Evolutionary conservation across 768 basidiomycete species (phyloP).

Genomic region (Pisolithus sp.): DNA sequence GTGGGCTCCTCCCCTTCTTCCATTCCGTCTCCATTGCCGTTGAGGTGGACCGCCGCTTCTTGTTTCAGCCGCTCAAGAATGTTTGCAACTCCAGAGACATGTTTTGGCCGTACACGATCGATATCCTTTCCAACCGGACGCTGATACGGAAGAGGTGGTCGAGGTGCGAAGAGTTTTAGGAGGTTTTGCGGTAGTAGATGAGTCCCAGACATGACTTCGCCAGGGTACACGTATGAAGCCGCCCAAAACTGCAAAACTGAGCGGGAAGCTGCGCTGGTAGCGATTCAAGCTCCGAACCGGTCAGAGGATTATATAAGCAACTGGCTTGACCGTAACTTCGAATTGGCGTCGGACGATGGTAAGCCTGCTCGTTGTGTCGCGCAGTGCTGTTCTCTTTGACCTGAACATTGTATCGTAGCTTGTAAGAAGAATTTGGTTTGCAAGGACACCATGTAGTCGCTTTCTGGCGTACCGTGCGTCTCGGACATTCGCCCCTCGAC

Average conservation of each 20-base stretch:
- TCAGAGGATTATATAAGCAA: conserved; percentile 4
- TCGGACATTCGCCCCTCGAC: conserved; percentile 8
- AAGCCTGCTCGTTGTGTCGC: neutral
- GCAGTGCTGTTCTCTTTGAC: too few species aligned
- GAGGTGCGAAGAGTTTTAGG: conserved; percentile 92
- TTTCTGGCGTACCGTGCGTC: conserved; percentile 4
- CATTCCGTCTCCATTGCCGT: conserved; percentile 59
- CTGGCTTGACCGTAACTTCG: too few species aligned
- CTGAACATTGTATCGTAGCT: too few species aligned
- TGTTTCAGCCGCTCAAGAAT: conserved; percentile 73
- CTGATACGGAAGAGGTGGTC: conserved; percentile 81
- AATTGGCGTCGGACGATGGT: neutral
- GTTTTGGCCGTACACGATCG: conserved; percentile 61
- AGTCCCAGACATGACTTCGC: conserved; percentile 50
- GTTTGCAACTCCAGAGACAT: conserved; percentile 68
- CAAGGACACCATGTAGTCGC: conserved; percentile 10
- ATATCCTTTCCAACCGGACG: conserved; percentile 84
- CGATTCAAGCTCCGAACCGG: conserved; percentile 26
- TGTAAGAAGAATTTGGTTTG: conserved; percentile 13
- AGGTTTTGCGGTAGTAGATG: conserved; percentile 93
- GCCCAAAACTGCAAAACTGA: neutral
- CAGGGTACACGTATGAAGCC: neutral
- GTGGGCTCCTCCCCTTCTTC: conserved; percentile 81
- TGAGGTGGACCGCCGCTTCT: conserved; percentile 59
- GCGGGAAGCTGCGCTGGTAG: neutral